Evolutionary conservation across 2,329 filamentous ascomycete species (phyloP), one percentile per base, ranked within the genome.

Genomic region (Emergomyces pasteurianus): DNA sequence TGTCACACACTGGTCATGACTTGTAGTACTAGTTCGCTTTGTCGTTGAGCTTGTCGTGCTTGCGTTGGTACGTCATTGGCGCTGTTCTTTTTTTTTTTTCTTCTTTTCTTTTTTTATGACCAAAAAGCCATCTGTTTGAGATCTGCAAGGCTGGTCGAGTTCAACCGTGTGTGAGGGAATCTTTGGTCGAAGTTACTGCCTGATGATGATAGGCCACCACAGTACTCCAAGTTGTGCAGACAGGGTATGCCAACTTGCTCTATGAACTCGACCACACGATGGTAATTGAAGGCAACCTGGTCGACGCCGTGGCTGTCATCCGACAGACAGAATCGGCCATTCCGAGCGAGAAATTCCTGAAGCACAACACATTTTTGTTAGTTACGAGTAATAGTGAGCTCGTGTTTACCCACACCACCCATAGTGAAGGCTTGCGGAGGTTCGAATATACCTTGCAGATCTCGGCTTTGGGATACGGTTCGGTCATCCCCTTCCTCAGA

Each of bases 301-400:
- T 83, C 87, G 62, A 90, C 82, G 46, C 89, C 89, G 77, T 99
- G 94, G 72, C 91, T 96, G 75, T 99, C 94, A 73, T 99, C 94
- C 7, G 90, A 96, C 67, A 99, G 81, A 59, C 90, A 95, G 74
- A 97, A 95, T 63, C 83, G 83, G 28, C 94, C 92, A 28, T 86
- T 86, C 68, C 89, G 80, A 8, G 75, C 75, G 59, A 91, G 70
- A 78, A 90, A 95, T 71, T 84, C 83, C 87, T 89, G 63, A 14
- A 59, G 21, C 7, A 18, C 26, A 42, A 8, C 12, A 50, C 62
- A 63, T 6, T 26, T 21, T 58, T n/a, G 26, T 31, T 46, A 58
- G 55, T 16, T 26, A 49, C 10, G 18, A 52, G 23, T 50, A 18
- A 28, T 26, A 6, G 7, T 3, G 31, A 31, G 36, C 38, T 10